These are phyloP conservation scores for Xylaria grammica DNA, from an alignment of 495 filamentous ascomycete genomes.

Conservation along the genomic window DNA sequence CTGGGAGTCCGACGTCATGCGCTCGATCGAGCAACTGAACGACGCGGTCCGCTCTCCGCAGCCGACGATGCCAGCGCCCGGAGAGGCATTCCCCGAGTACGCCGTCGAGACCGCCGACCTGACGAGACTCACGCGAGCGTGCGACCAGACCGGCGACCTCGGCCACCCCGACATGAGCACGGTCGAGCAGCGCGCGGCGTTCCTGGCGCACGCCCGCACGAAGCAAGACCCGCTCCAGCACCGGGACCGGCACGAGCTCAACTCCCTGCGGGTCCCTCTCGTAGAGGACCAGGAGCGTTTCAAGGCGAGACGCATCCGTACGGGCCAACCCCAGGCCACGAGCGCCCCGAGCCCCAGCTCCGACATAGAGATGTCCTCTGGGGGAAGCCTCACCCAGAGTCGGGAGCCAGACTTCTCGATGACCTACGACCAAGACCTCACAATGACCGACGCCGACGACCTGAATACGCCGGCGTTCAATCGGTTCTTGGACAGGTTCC, in stretches of 20 bases:
- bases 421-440: too few relatives aligned
- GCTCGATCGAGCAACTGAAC: not conserved
- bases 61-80: not conserved
- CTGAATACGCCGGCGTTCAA: too few relatives aligned
- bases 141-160: not conserved
- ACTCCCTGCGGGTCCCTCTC: not conserved
- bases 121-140: not conserved
- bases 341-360: too few relatives aligned
- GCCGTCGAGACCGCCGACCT: not conserved
- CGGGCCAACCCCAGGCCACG: too few relatives aligned
- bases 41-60: not conserved
- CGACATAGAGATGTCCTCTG: too few relatives aligned
- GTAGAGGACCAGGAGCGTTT: not conserved
- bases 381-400: too few relatives aligned
- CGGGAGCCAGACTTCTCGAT: too few relatives aligned
- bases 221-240: not conserved
- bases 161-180: not conserved
- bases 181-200: not conserved
- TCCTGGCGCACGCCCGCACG: not conserved
- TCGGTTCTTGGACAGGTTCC: too few relatives aligned
- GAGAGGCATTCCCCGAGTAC: not conserved
- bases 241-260: not conserved
- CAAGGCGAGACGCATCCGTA: not conserved
- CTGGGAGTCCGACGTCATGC: not conserved
- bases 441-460: too few relatives aligned